Conservation (phyloP, 148 eudicot genomes). For the Camellia sinensis region DNA sequence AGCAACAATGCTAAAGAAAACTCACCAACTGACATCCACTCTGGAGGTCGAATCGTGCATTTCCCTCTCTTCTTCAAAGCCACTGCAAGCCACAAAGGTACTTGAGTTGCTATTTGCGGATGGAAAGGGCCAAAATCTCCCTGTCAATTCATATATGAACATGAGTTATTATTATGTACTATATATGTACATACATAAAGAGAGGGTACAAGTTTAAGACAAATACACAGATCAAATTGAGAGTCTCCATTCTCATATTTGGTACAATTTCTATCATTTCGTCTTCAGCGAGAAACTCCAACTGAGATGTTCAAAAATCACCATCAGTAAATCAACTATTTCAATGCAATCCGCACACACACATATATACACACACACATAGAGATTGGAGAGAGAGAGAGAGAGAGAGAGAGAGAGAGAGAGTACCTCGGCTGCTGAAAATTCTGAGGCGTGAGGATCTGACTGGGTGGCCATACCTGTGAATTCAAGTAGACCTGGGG, state of each 20-base stretch:
- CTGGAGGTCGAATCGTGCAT: conserved; percentile 79
- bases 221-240: conserved; percentile 69
- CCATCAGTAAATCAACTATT: background rate
- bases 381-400: no score
- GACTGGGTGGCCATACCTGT: conserved; percentile 52
- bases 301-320: conserved; percentile 33
- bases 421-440: conserved; percentile 63
- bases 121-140: conserved; percentile 93
- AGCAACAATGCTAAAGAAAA: background rate
- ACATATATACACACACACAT: background rate
- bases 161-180: background rate
- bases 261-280: conserved; percentile 79
- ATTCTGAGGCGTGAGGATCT: conserved; percentile 46
- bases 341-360: background rate
- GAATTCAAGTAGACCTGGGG: background rate
- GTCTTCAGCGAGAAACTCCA: conserved; percentile 96
- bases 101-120: conserved; percentile 72
- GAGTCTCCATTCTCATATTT: conserved; percentile 80
- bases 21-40: conserved; percentile 86
- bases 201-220: background rate
- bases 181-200: background rate
- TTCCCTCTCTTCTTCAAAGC: conserved; percentile 95
- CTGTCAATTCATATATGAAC: conserved; percentile 25
- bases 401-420: background rate
- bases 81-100: conserved; percentile 89